Evolutionary conservation across 371 early-diverging fungal genomes (phyloP), one percentile per base, ranked within the genome.

Genomic region (Mortierella polycephala): DNA sequence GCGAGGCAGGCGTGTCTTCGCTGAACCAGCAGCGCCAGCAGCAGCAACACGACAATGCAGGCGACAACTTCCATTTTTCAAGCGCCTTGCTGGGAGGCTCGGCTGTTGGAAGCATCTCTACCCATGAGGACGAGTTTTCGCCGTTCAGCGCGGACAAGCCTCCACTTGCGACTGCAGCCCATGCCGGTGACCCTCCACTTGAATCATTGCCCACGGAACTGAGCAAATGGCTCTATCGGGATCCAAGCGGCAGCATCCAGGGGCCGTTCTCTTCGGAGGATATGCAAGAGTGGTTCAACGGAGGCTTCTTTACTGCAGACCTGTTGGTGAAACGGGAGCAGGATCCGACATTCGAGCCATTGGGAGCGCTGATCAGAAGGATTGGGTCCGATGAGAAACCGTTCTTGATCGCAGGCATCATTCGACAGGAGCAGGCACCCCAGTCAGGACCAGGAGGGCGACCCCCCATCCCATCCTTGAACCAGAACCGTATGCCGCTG

Each of bases 241-340:
- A 95, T 74, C 93, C 95, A 3, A 88, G 88, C 66, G 93, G 94
- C 13, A 83, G 82, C 41, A 74, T 87, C 45, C 88, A 88, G 71
- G 91, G 92, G 3, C 96, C 96, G 8, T 95, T 95, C 70, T 85
- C 88, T 13, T 90, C 92, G 10, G 83, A 87, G 10, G 92, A 92
- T 49, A 95, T 95, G 96, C 93, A 93, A 59, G 93, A 94, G 62
- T 95, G 96, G 96, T 93, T 87, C 76, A 87, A 88, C 50, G 92
- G 87, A 12, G 95, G 95, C 11, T 95, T 93, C 74, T 95, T 95
- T 67, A 81, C 88, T 1, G 81, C 85, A 16, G 88, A 89, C 40
- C 83, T 95, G 20, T 84, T 93, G 53, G 89, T 95, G 23, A 85
- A 88, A 75, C 86, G 90, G 41, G 94, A 92, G 50, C 93, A 92